Conservation (phyloP, 768 basidiomycete genomes). For the Leccinum olivaceopallidum region DNA sequence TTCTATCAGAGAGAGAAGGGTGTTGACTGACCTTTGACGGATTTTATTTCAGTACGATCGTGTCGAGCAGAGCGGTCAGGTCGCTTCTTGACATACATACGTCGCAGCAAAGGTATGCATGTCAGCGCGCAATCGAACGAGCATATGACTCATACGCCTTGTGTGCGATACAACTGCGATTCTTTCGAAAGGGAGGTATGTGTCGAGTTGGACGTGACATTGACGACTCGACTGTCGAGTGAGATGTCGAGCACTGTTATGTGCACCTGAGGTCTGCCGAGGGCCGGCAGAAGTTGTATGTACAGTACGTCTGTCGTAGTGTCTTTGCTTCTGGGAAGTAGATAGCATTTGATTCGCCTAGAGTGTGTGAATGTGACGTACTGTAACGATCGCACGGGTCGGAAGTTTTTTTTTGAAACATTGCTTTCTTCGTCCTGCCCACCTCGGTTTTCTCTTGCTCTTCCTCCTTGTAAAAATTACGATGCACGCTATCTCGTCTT, state of each 20-base stretch:
- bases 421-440: constrained; percentile 9
- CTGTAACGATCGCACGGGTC: not conserved
- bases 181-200: not conserved
- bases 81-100: constrained; percentile 13
- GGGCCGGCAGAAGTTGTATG: not conserved
- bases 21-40: not conserved
- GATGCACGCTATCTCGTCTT: constrained; percentile 73
- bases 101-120: not conserved
- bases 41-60: constrained; percentile 17
- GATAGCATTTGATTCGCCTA: no score
- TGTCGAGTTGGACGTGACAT: not conserved
- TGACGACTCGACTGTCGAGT: not conserved
- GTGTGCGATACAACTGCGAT: not conserved
- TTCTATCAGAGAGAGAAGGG: not conserved
- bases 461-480: constrained; percentile 12
- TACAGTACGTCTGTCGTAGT: not conserved
- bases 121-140: not conserved
- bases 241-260: not conserved
- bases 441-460: constrained; percentile 6
- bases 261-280: not conserved
- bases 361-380: not conserved
- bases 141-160: not conserved
- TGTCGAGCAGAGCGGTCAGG: constrained; percentile 18
- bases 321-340: no score
- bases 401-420: not conserved